Percentiles rank a stretch among this genome's conserved stretches.
Evolutionary conservation across 2,329 filamentous ascomycete species (phyloP).

Genomic region (Orbilia brochopaga): DNA sequence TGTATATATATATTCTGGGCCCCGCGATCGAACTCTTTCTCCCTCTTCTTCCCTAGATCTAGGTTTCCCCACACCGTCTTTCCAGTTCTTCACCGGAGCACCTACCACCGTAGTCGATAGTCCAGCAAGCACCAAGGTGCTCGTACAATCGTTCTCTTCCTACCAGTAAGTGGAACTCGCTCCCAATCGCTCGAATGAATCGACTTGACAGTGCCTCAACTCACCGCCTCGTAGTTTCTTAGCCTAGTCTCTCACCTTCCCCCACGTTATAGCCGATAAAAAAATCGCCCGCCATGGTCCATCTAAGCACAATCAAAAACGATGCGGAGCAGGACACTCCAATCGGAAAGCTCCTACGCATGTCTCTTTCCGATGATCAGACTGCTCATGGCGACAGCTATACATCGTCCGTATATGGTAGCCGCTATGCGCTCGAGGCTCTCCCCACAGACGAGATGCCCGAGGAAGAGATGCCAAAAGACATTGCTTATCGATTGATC

Average conservation of each 20-base stretch:
- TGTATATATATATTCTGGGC: background rate
- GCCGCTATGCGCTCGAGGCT: slow-evolving; percentile 78
- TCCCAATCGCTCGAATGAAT: too few species aligned
- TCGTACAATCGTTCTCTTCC: too few species aligned
- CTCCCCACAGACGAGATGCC: slow-evolving; percentile 86
- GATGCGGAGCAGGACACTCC: slow-evolving; percentile 37
- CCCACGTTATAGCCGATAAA: background rate
- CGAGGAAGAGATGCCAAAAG: slow-evolving; percentile 84
- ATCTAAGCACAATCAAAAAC: slow-evolving; percentile 25
- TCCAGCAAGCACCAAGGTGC: too few species aligned
- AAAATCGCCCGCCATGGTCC: slow-evolving; percentile 18
- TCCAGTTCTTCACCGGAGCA: too few species aligned
- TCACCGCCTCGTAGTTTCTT: background rate
- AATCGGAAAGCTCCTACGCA: slow-evolving; percentile 38
- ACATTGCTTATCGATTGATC: slow-evolving; percentile 96
- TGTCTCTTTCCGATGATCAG: slow-evolving; percentile 43
- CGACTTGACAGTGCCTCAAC: too few species aligned
- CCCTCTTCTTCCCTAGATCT: background rate
- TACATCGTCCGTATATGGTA: slow-evolving; percentile 85
- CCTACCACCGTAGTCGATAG: too few species aligned
- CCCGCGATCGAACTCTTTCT: background rate
- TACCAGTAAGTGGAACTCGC: too few species aligned
- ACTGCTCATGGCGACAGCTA: slow-evolving; percentile 63
- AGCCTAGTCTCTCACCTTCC: too few species aligned
- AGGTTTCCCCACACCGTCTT: background rate